Base-by-base conservation (phyloP, 1,139 yeast species). In the Maudiozyma humilis region DNA sequence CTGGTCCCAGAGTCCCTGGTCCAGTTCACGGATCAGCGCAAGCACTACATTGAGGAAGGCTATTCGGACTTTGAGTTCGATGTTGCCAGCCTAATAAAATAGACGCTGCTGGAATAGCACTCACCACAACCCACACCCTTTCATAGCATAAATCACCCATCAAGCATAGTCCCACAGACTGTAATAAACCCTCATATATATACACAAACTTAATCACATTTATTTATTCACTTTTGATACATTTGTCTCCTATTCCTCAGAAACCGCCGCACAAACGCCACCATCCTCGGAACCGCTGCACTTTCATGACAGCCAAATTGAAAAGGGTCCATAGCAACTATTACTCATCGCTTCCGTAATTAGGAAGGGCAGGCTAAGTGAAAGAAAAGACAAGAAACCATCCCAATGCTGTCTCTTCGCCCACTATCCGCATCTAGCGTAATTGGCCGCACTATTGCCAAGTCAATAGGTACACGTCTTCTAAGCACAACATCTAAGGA, bases 31-130 rank as follows among this genome's bases (percentile, higher is more conserved):
- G 70, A 57, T 27, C 46, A 42, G 38, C 48, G n/a, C 47, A 59
- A 35, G 54, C 59, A 54, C 43, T 38, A 45, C 3, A 71, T 77
- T 1, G 82, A 79, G 46, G 94, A 84, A 60, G 89, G 89, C 0
- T 68, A 59, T 34, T 51, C 52, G n/a, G 61, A 52, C 17, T 31
- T 31, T 15, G 33, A 31, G 17, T n/a, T 31, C 12, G 17, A 31
- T 10, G 17, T 15, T 5, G 33, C 33, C 6, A 15, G 17, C 33
- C 33, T 31, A 31, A 31, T 31, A 31, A 31, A 31, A 15, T n/a
- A n/a, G 7, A n/a, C 14, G 5, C n/a, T 31, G 10, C 31, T 27
- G 31, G 12, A 27, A 10, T 27, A 13, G 31, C 27, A 23, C 6
- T 23, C 27, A 23, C 27, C 27, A 23, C 27, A 23, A 6, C 6